These are phyloP conservation scores for Verticillium dahliae DNA, from an alignment of 2,329 filamentous ascomycete genomes.

Conservation along the genomic window DNA sequence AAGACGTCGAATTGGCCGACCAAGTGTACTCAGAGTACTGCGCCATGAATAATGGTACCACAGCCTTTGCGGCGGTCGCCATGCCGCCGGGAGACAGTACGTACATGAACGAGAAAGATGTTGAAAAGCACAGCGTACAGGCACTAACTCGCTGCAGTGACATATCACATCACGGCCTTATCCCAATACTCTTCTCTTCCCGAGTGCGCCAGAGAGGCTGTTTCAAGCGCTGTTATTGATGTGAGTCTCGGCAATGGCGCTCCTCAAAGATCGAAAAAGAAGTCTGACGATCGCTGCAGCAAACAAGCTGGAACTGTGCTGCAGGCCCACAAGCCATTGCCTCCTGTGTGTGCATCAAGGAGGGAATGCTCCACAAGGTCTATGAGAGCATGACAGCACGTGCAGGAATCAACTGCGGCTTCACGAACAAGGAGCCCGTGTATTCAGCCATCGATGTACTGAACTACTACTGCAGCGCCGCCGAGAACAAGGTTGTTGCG, in stretches of 20 bases:
- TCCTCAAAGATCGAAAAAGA: too few relatives aligned
- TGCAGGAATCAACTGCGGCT: constrained; percentile 36
- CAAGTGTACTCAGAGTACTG: constrained; percentile 47
- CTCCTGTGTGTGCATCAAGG: constrained; percentile 46
- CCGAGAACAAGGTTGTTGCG: constrained; percentile 30
- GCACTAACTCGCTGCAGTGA: constrained; percentile 19
- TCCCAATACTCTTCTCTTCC: constrained; percentile 36
- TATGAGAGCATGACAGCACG: constrained; percentile 35
- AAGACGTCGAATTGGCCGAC: constrained; percentile 40
- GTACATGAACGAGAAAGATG: too few relatives aligned
- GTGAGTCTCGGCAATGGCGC: too few relatives aligned
- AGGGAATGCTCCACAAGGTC: constrained; percentile 34
- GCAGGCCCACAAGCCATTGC: constrained; percentile 40
- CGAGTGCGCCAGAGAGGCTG: constrained; percentile 34
- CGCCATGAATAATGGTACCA: constrained; percentile 40
- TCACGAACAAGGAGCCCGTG: constrained; percentile 34
- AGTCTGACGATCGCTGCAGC: constrained; percentile 1
- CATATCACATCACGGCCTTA: constrained; percentile 48
- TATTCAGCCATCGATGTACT: constrained; percentile 38
- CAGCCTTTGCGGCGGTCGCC: constrained; percentile 35
- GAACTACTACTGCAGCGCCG: constrained; percentile 44
- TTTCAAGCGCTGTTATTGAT: constrained; percentile 33
- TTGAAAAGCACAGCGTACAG: too few relatives aligned
- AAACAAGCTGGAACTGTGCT: constrained; percentile 34
- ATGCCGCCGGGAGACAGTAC: constrained; percentile 38